Percentiles rank a stretch among this genome's conserved stretches.
phyloP scores from a whole-genome alignment of 2,329 filamentous ascomycete genomes.

The Cladosporium austrohemisphaericum region DNA sequence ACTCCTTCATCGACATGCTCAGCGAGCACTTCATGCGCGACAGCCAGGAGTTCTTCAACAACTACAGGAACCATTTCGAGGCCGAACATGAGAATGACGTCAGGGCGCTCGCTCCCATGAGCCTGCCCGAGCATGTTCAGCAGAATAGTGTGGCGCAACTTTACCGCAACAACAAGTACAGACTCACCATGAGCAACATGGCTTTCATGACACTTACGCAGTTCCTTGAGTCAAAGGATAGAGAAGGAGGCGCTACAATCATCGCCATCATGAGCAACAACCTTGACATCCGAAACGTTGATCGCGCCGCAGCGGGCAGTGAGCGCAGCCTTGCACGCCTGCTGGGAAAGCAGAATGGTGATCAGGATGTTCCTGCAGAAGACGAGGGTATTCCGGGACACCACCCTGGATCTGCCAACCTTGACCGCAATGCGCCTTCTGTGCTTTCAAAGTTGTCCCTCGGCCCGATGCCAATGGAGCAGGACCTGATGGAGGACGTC shows the following conservation, averaged over 20 bases:
- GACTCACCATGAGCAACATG: conserved; percentile 81
- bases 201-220: conserved; percentile 79
- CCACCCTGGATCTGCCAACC: conserved; percentile 60
- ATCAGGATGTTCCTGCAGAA: conserved; percentile 58
- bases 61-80: conserved; percentile 67
- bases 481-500: conserved; percentile 77
- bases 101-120: conserved; percentile 68
- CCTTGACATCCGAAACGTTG: conserved; percentile 57
- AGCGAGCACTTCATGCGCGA: conserved; percentile 68
- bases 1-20: conserved; percentile 81
- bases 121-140: conserved; percentile 70
- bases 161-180: conserved; percentile 83
- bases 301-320: conserved; percentile 51
- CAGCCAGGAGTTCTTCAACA: conserved; percentile 67
- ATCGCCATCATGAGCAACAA: conserved; percentile 65
- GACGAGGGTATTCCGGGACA: conserved; percentile 68
- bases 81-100: conserved; percentile 77
- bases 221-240: conserved; percentile 82
- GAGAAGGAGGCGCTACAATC: conserved; percentile 74
- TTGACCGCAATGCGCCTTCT: conserved; percentile 55
- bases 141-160: conserved; percentile 74
- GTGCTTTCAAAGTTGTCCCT: conserved; percentile 65
- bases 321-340: conserved; percentile 60
- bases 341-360: conserved; percentile 52
- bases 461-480: conserved; percentile 78